Evolutionary conservation across 371 early-diverging fungal species (phyloP).

Genomic region (Mortierella polycephala): DNA sequence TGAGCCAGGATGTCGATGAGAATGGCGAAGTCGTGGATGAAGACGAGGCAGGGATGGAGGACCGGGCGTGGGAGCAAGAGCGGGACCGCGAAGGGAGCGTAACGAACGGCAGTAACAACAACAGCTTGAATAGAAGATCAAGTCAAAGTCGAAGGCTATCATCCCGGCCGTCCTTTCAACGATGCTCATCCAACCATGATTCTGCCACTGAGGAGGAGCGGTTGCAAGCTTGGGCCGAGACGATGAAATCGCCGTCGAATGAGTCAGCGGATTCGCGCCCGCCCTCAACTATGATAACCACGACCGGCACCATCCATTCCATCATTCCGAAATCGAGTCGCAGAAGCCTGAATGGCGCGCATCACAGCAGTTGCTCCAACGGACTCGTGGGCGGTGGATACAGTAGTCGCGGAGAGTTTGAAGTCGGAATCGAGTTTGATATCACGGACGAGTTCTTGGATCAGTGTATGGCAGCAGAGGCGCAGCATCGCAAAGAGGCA

Average conservation of each 20-base stretch:
- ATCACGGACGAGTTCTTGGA: conserved; percentile 47
- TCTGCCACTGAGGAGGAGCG: conserved; percentile 25
- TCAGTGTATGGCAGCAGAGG: conserved; percentile 41
- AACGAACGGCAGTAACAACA: conserved; percentile 9
- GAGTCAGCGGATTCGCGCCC: conserved; percentile 17
- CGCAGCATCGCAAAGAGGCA: conserved; percentile 47
- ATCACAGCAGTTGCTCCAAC: conserved; percentile 11
- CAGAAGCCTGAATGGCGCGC: conserved; percentile 27
- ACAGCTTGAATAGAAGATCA: neutral
- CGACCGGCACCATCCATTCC: conserved; percentile 14
- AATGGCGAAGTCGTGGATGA: conserved; percentile 3
- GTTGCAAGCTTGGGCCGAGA: conserved; percentile 24
- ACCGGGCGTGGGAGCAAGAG: neutral
- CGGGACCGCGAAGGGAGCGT: too few relatives aligned
- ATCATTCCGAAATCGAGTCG: conserved; percentile 45
- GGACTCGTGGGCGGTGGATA: conserved; percentile 37
- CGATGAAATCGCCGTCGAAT: neutral
- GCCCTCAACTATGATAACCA: neutral
- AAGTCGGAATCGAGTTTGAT: conserved; percentile 50
- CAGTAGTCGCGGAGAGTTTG: conserved; percentile 50
- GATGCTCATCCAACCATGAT: conserved; percentile 18
- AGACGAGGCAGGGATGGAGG: neutral
- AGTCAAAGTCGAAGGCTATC: conserved; percentile 7
- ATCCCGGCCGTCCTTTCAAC: conserved; percentile 25
- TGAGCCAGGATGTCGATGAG: conserved; percentile 15